These are phyloP conservation scores for Cordyceps sp. DNA, from an alignment of 2,329 filamentous ascomycete genomes.

Conservation along the genomic window DNA sequence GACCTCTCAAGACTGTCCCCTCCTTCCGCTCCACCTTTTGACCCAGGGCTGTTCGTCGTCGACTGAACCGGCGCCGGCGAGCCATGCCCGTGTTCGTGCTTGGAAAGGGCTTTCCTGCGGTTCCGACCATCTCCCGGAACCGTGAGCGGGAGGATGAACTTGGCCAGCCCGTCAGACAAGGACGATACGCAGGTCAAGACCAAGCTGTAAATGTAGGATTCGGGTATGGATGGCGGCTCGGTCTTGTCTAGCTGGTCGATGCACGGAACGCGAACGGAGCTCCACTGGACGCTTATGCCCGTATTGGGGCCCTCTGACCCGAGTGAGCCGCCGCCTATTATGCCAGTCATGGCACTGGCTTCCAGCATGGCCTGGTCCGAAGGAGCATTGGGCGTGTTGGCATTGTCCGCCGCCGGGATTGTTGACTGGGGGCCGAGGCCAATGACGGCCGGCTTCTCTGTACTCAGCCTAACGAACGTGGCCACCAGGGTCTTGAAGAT, in stretches of 20 bases:
- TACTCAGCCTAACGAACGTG: slow-evolving; percentile 79
- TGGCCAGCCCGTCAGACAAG: slow-evolving; percentile 81
- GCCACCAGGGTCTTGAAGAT: slow-evolving; percentile 72
- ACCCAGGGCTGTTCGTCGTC: slow-evolving; percentile 14
- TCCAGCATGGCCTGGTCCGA: slow-evolving; percentile 81
- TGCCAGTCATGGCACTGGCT: slow-evolving; percentile 71
- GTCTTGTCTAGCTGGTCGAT: slow-evolving; percentile 91
- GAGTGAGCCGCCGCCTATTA: slow-evolving; percentile 61
- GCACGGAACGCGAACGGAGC: slow-evolving; percentile 68
- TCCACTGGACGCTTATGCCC: slow-evolving; percentile 86
- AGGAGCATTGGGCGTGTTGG: slow-evolving; percentile 36
- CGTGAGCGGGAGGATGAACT: slow-evolving; percentile 81
- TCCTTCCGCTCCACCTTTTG: slow-evolving; percentile 8
- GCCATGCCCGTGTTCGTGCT: slow-evolving; percentile 25
- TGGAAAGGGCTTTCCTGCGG: slow-evolving; percentile 28
- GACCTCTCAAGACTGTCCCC: slow-evolving; percentile 36
- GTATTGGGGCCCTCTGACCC: slow-evolving; percentile 49
- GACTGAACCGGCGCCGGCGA: slow-evolving; percentile 22
- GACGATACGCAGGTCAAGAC: slow-evolving; percentile 78
- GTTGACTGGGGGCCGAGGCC: slow-evolving; percentile 82
- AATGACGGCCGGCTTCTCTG: slow-evolving; percentile 78
- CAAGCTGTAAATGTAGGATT: slow-evolving; percentile 86
- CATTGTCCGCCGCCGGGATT: slow-evolving; percentile 46
- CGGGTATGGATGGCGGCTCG: slow-evolving; percentile 66
- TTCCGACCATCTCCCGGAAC: slow-evolving; percentile 53